phyloP scores from a whole-genome alignment of 352 stramenopile species.

The Phytophthora constricta region DNA sequence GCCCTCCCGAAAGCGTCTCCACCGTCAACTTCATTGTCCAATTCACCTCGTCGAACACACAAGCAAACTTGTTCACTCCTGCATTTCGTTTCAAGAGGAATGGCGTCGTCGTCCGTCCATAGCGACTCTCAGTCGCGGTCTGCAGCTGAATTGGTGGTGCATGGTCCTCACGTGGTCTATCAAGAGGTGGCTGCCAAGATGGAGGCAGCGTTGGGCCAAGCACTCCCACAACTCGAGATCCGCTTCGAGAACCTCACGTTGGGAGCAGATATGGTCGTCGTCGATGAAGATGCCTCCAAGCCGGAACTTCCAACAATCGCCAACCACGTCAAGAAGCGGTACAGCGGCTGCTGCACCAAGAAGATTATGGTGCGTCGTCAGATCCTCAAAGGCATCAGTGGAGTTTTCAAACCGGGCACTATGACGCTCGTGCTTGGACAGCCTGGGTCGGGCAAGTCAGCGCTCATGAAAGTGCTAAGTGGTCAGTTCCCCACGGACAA shows the following conservation, averaged over 20 bases:
- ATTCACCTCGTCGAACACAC: no score
- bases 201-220: constrained; percentile 1
- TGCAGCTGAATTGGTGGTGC: neutral
- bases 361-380: constrained; percentile 23
- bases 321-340: constrained; percentile 30
- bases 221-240: constrained; percentile 24
- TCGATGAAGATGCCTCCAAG: constrained; percentile 18
- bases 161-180: neutral
- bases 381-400: constrained; percentile 26
- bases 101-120: neutral
- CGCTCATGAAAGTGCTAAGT: constrained; percentile 34
- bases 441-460: no score
- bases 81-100: neutral
- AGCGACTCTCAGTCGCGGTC: neutral
- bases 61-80: no score
- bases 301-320: constrained; percentile 33
- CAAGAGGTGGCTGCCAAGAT: constrained; percentile 11
- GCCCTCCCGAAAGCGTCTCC: no score
- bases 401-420: constrained; percentile 40
- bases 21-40: no score
- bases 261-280: constrained; percentile 19
- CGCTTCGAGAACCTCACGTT: constrained; percentile 39
- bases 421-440: constrained; percentile 29
- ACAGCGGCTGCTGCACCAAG: constrained; percentile 23
- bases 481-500: constrained; percentile 33